Conservation (phyloP, 805 yeast genomes). For the Brettanomyces anomalus region DNA sequence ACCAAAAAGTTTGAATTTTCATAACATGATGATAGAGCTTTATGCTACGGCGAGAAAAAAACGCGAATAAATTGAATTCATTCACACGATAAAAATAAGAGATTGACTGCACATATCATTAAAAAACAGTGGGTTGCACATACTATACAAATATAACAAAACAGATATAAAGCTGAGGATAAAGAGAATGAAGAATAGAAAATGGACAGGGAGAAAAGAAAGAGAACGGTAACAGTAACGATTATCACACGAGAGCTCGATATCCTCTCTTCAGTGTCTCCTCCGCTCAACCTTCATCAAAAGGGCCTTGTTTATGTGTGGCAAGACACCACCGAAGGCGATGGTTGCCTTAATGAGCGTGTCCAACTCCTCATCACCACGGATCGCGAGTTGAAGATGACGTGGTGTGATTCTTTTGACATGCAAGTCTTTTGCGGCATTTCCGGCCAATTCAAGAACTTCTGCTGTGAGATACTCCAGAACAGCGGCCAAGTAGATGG, state of each 20-base stretch:
- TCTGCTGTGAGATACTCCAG: conserved; percentile 95
- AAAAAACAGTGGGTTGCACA: background rate
- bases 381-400: conserved; percentile 91
- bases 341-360: conserved; percentile 89
- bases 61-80: too few relatives aligned
- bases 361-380: conserved; percentile 97
- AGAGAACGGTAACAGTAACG: background rate
- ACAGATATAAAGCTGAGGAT: background rate
- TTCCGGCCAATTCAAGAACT: conserved; percentile 95
- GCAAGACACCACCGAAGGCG: conserved; percentile 97
- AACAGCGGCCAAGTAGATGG: conserved; percentile 92
- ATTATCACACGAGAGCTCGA: background rate
- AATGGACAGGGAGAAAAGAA: background rate
- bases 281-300: conserved; percentile 61
- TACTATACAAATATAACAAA: background rate
- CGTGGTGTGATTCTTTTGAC: conserved; percentile 97
- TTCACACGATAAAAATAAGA: too few relatives aligned
- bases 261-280: background rate
- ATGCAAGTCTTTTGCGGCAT: conserved; percentile 93
- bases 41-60: too few relatives aligned
- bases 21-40: too few relatives aligned
- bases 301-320: conserved; percentile 81
- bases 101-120: background rate
- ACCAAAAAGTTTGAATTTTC: too few relatives aligned
- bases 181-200: background rate